Conservation (phyloP, 148 eudicot species). For the Spergularia marina region DNA sequence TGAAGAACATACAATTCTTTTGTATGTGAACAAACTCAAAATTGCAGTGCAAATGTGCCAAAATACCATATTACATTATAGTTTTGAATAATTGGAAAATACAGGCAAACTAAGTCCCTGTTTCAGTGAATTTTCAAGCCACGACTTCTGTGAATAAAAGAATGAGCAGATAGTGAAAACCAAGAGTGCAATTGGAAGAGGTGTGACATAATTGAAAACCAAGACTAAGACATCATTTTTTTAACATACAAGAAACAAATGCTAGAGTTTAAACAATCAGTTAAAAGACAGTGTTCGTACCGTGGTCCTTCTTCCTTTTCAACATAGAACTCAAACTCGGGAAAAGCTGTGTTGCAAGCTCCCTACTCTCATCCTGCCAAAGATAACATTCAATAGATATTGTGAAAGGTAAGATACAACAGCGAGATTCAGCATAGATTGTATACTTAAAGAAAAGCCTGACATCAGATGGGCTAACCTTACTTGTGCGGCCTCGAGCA, state of each 20-base stretch:
- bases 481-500: conserved; percentile 54
- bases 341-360: conserved; percentile 66
- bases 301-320: conserved; percentile 93
- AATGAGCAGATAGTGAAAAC: not conserved
- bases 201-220: not conserved
- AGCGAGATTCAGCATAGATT: too few relatives aligned
- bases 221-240: too few relatives aligned
- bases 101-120: too few relatives aligned
- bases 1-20: too few relatives aligned
- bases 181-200: not conserved
- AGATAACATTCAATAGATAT: not conserved
- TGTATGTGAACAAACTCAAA: too few relatives aligned
- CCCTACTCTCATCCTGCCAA: conserved; percentile 88
- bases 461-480: conserved; percentile 44
- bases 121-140: too few relatives aligned
- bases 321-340: conserved; percentile 63
- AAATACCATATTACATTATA: too few relatives aligned
- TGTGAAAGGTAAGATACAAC: not conserved
- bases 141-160: too few relatives aligned
- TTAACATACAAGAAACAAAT: too few relatives aligned
- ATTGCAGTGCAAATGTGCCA: too few relatives aligned
- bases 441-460: not conserved
- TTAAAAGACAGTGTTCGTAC: conserved; percentile 32
- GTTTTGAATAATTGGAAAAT: too few relatives aligned
- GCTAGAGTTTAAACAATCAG: not conserved